Evolutionary conservation across 1,139 yeast species (phyloP).

Genomic region (Saccharomyces pastorianus): DNA sequence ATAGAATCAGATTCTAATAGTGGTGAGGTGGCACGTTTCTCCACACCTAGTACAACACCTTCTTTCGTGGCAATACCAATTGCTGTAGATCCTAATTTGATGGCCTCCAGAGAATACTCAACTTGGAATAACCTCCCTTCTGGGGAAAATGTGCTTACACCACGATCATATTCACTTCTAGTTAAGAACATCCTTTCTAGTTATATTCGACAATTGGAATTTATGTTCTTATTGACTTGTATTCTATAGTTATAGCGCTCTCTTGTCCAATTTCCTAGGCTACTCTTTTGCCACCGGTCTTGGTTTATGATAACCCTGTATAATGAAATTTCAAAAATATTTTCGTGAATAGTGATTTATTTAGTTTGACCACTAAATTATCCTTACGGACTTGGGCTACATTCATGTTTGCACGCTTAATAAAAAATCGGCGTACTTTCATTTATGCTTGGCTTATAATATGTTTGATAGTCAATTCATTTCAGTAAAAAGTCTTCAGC

Average conservation of each 20-base stretch:
- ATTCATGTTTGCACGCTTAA: too few species aligned
- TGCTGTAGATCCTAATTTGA: slow-evolving; percentile 89
- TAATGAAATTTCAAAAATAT: not conserved
- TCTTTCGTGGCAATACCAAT: slow-evolving; percentile 95
- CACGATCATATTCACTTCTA: slow-evolving; percentile 98
- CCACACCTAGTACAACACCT: slow-evolving; percentile 94
- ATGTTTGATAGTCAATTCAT: too few species aligned
- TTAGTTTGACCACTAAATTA: too few species aligned
- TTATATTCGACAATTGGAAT: not conserved
- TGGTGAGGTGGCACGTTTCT: slow-evolving; percentile 91
- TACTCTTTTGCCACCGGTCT: not conserved
- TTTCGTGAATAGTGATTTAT: not conserved
- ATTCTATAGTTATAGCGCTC: not conserved
- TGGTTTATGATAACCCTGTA: not conserved
- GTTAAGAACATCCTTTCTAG: slow-evolving; percentile 70
- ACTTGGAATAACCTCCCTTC: slow-evolving; percentile 98
- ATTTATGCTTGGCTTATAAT: too few species aligned
- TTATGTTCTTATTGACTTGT: not conserved
- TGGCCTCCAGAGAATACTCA: slow-evolving; percentile 95
- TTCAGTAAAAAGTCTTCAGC: too few species aligned
- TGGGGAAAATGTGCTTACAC: slow-evolving; percentile 96
- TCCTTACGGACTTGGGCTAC: not conserved
- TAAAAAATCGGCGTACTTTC: too few species aligned
- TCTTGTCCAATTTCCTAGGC: not conserved
- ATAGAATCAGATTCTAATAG: slow-evolving; percentile 86